A percentile compares a stretch with the other conserved stretches of the same genome.
These are phyloP conservation scores for Neltuma alba DNA, from an alignment of 306 rosid species.

Conservation along the genomic window DNA sequence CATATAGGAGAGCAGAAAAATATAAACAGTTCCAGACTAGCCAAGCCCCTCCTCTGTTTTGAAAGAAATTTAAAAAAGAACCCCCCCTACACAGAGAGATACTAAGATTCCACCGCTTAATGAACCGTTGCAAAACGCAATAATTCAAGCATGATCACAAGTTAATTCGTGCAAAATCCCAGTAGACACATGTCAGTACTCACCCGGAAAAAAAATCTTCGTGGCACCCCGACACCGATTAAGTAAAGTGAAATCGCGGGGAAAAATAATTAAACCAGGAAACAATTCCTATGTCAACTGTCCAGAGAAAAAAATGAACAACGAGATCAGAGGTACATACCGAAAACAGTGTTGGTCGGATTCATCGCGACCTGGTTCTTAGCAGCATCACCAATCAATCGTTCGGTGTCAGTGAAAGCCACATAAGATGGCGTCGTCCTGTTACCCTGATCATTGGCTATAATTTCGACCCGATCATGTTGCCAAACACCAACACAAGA, in stretches of 20 bases:
- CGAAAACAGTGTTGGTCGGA: slow-evolving; percentile 60
- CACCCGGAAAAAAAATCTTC: not conserved
- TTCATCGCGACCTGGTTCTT: slow-evolving; percentile 58
- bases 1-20: too few relatives aligned
- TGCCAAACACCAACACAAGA: slow-evolving; percentile 62
- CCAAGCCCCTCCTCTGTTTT: too few relatives aligned
- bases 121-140: not conserved
- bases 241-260: not conserved
- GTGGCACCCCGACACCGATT: not conserved
- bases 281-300: not conserved
- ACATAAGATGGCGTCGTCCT: slow-evolving; percentile 61
- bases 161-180: not conserved
- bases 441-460: slow-evolving; percentile 61
- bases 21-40: too few relatives aligned
- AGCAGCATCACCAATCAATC: slow-evolving; percentile 38
- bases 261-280: not conserved
- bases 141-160: not conserved
- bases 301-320: not conserved
- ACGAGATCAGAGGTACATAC: slow-evolving; percentile 19
- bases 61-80: too few relatives aligned
- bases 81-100: too few relatives aligned
- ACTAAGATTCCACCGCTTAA: not conserved
- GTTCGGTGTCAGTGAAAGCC: slow-evolving; percentile 57
- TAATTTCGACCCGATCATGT: slow-evolving; percentile 60
- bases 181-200: not conserved